phyloP scores from a whole-genome alignment of 1,284 basidiomycete genomes.

The Cutaneotrichosporon cyanovorans region DNA sequence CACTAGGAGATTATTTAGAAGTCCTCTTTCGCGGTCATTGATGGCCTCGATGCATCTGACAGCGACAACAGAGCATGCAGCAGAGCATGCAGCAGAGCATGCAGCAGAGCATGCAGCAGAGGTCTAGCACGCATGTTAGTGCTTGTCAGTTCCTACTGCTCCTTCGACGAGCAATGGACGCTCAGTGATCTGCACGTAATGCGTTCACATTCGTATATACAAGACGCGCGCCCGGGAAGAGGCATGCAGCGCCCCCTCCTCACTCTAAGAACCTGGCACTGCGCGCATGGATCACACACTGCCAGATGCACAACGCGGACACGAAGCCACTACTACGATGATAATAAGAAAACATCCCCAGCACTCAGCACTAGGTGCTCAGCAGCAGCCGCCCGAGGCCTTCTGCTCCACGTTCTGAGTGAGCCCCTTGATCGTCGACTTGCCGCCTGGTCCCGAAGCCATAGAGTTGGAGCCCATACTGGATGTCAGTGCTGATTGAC shows the following conservation, averaged over 20 bases:
- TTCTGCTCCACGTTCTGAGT: slow-evolving; percentile 70
- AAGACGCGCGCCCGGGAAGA: slow-evolving; percentile 8
- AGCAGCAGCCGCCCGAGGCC: slow-evolving; percentile 67
- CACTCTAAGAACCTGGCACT: slow-evolving; percentile 3
- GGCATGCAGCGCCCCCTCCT: slow-evolving; percentile 1
- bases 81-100: too few species aligned
- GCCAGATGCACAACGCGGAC: neutral
- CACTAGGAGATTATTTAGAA: too few species aligned
- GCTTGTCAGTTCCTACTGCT: too few species aligned
- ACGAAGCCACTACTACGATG: neutral
- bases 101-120: too few species aligned
- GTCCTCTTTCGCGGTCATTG: too few species aligned
- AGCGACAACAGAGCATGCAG: too few species aligned
- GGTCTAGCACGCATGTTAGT: too few species aligned
- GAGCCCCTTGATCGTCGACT: slow-evolving; percentile 51
- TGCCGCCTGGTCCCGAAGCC: slow-evolving; percentile 46
- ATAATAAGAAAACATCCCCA: too few species aligned
- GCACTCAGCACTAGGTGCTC: slow-evolving; percentile 19
- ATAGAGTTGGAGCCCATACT: slow-evolving; percentile 52
- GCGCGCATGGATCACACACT: neutral
- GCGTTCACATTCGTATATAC: slow-evolving; percentile 24
- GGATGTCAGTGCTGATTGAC: slow-evolving; percentile 3
- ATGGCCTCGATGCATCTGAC: too few species aligned
- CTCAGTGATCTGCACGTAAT: too few species aligned
- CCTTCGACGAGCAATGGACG: too few species aligned